Evolutionary conservation across 1,139 yeast species (phyloP).

Genomic region (Suhomyces maxii): DNA sequence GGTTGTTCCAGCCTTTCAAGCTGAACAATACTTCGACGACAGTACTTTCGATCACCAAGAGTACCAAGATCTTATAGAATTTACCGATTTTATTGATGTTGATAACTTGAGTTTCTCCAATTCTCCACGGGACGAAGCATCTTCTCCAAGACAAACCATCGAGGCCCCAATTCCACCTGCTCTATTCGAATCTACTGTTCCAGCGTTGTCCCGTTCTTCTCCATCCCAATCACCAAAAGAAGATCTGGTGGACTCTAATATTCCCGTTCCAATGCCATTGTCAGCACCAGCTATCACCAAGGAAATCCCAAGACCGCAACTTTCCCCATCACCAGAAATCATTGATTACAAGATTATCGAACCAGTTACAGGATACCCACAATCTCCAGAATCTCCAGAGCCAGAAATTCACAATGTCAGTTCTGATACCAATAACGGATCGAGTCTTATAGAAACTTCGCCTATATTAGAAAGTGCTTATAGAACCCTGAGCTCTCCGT

Average conservation of each 20-base stretch:
- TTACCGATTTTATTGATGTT: conserved; percentile 65
- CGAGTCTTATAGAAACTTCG: conserved; percentile 16
- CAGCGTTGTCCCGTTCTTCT: conserved; percentile 6
- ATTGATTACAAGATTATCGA: neutral
- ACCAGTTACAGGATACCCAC: conserved; percentile 2
- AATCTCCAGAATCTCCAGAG: conserved; percentile 14
- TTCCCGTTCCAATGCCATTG: conserved; percentile 9
- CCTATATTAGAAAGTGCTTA: conserved; percentile 27
- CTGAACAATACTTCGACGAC: conserved; percentile 11
- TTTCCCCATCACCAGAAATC: conserved; percentile 8
- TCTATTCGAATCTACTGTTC: conserved; percentile 1
- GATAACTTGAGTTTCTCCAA: conserved; percentile 40
- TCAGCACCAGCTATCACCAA: conserved; percentile 6
- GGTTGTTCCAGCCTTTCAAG: neutral
- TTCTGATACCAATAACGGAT: neutral
- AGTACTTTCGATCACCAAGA: conserved; percentile 28
- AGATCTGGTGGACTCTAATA: conserved; percentile 6
- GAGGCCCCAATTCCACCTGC: conserved; percentile 4
- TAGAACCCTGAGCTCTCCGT: conserved; percentile 12
- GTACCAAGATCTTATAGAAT: conserved; percentile 43
- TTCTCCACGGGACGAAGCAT: conserved; percentile 12
- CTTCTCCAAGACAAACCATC: conserved; percentile 1
- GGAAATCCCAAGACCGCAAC: neutral
- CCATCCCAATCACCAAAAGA: conserved; percentile 5
- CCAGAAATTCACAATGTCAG: neutral